Conservation (phyloP, 768 basidiomycete genomes). For the Kwoniella dejecticola region DNA sequence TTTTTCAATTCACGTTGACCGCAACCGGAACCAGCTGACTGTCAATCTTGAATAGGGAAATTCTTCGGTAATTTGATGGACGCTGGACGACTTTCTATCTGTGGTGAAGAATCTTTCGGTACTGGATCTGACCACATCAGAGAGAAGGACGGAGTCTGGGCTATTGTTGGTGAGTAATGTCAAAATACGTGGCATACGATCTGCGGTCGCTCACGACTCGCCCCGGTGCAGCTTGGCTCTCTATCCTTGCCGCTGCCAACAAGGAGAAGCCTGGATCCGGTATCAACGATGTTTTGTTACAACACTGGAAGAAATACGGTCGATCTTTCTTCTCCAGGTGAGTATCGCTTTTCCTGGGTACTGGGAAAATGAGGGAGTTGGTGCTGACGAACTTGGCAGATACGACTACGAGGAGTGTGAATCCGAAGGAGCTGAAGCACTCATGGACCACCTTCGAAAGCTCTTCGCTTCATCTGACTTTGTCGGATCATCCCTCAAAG, state of each 20-base stretch:
- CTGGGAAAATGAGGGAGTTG: neutral
- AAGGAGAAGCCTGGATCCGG: constrained; percentile 60
- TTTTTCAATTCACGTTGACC: no score
- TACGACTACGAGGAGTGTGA: constrained; percentile 99
- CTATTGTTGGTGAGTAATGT: constrained; percentile 73
- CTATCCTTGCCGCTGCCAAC: constrained; percentile 86
- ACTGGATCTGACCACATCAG: constrained; percentile 99
- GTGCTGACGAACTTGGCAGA: constrained; percentile 51
- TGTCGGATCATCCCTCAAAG: constrained; percentile 67
- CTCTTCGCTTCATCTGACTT: constrained; percentile 67
- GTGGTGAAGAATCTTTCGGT: constrained; percentile 98
- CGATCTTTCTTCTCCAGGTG: constrained; percentile 91
- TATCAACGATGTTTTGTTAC: constrained; percentile 85
- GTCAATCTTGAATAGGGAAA: constrained; percentile 66
- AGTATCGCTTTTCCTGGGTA: constrained; percentile 8
- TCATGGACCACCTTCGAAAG: constrained; percentile 76
- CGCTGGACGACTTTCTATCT: constrained; percentile 94
- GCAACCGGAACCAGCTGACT: neutral
- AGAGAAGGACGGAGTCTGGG: constrained; percentile 99
- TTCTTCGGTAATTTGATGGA: constrained; percentile 99
- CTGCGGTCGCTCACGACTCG: neutral
- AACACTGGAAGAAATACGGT: constrained; percentile 89
- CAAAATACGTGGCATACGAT: neutral
- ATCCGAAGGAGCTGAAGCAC: constrained; percentile 81
- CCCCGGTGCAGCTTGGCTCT: constrained; percentile 77